A percentile compares a stretch with the other conserved stretches of the same genome.
phyloP scores from a whole-genome alignment of 2,329 filamentous ascomycete species.

The Claviceps humidiphila region DNA sequence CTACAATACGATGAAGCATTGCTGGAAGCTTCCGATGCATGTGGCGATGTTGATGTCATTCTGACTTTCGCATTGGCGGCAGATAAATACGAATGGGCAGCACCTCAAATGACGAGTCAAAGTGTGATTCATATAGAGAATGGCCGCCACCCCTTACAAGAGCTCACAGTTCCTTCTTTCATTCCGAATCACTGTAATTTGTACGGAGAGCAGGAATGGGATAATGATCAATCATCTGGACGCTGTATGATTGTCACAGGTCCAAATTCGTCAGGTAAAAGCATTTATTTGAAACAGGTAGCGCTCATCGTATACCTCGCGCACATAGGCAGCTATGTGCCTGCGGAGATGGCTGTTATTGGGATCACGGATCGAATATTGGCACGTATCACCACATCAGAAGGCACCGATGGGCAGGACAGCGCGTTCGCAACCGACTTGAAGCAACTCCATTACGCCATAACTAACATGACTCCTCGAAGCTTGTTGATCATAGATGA shows the following conservation, averaged over 20 bases:
- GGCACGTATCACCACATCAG: constrained; percentile 66
- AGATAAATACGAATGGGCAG: constrained; percentile 54
- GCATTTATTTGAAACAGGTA: constrained; percentile 85
- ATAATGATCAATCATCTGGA: neutral
- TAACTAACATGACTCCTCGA: constrained; percentile 58
- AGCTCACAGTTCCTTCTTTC: constrained; percentile 66
- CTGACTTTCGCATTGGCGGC: constrained; percentile 71
- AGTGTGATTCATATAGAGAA: constrained; percentile 62
- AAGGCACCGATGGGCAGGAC: constrained; percentile 44
- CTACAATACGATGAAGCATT: constrained; percentile 57
- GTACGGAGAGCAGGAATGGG: constrained; percentile 38
- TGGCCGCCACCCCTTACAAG: constrained; percentile 81
- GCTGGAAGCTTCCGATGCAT: constrained; percentile 57
- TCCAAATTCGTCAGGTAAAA: constrained; percentile 94
- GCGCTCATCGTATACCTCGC: constrained; percentile 86
- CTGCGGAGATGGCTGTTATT: constrained; percentile 61
- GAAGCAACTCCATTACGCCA: constrained; percentile 68
- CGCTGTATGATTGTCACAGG: constrained; percentile 68
- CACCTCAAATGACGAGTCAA: constrained; percentile 54
- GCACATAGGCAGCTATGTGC: constrained; percentile 86
- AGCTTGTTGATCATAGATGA: constrained; percentile 89
- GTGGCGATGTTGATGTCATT: constrained; percentile 77
- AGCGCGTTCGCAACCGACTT: constrained; percentile 65
- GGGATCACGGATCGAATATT: constrained; percentile 89
- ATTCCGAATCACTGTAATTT: constrained; percentile 72